phyloP scores from a whole-genome alignment of 192 early-diverging fungal species.

The Nowakowskiella sp. region DNA sequence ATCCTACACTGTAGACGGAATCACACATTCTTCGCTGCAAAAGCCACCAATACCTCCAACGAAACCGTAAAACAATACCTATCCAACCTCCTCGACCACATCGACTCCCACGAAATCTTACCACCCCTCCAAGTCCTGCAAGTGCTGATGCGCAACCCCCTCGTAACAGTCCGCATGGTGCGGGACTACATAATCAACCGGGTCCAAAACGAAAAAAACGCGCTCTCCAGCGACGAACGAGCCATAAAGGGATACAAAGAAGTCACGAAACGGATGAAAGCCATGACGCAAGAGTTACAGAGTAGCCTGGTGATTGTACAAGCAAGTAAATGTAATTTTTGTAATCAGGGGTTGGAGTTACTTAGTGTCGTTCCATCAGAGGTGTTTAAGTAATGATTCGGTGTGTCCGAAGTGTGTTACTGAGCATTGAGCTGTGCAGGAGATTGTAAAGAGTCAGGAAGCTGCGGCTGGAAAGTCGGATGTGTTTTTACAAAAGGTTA shows the following conservation, averaged over 20 bases:
- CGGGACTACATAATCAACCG: slow-evolving; percentile 72
- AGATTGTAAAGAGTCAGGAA: slow-evolving; percentile 71
- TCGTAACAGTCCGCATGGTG: slow-evolving; percentile 81
- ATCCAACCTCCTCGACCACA: slow-evolving; percentile 63
- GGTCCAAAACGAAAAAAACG: slow-evolving; percentile 63
- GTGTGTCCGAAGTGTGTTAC: slow-evolving; percentile 61
- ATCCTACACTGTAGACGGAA: slow-evolving; percentile 39
- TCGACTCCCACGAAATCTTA: slow-evolving; percentile 77
- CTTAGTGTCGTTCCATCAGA: slow-evolving; percentile 89
- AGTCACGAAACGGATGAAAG: slow-evolving; percentile 65
- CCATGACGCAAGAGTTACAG: slow-evolving; percentile 77
- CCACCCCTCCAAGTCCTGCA: slow-evolving; percentile 88
- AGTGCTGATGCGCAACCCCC: slow-evolving; percentile 65
- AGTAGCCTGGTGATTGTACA: slow-evolving; percentile 43
- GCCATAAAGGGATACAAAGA: slow-evolving; percentile 68
- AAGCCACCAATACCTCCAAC: too few relatives aligned
- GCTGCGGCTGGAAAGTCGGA: slow-evolving; percentile 68
- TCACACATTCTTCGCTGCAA: slow-evolving; percentile 36
- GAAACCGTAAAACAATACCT: slow-evolving; percentile 16
- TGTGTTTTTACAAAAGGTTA: slow-evolving; percentile 68
- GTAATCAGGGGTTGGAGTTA: slow-evolving; percentile 60
- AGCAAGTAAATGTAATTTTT: slow-evolving; percentile 37
- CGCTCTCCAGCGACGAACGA: slow-evolving; percentile 56
- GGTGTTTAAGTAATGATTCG: slow-evolving; percentile 38
- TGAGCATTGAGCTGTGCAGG: slow-evolving; percentile 74